Conservation (phyloP, 495 filamentous ascomycete genomes). For the Penicillium arizonense region DNA sequence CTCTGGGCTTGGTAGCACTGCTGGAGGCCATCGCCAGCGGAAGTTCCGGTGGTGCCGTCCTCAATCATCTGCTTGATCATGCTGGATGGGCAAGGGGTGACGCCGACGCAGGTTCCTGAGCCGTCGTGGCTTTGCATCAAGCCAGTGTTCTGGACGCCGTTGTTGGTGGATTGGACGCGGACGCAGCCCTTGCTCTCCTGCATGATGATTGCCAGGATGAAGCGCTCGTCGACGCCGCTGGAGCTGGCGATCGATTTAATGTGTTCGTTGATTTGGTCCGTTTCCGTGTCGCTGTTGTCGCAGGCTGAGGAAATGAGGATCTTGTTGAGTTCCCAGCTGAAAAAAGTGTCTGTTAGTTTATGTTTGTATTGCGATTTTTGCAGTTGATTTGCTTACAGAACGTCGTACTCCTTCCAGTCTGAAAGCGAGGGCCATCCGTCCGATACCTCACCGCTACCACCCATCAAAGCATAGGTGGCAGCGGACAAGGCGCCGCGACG, state of each 20-base stretch:
- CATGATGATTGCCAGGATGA: constrained; percentile 57
- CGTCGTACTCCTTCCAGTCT: constrained; percentile 19
- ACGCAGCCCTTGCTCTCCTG: constrained; percentile 61
- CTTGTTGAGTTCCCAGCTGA: constrained; percentile 43
- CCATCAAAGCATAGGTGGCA: constrained; percentile 14
- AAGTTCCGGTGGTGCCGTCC: constrained; percentile 44
- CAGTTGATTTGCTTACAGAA: constrained; percentile 12
- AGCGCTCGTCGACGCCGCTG: constrained; percentile 50
- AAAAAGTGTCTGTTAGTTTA: neutral
- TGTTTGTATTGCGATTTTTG: no score
- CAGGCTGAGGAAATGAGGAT: constrained; percentile 42
- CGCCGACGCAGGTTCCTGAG: constrained; percentile 38
- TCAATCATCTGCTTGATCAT: constrained; percentile 49
- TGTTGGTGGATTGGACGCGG: constrained; percentile 46
- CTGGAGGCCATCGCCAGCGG: constrained; percentile 41
- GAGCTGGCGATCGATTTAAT: constrained; percentile 37
- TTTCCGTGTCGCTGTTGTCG: constrained; percentile 44
- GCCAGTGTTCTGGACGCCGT: constrained; percentile 50
- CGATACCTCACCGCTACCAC: constrained; percentile 17
- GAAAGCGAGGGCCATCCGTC: constrained; percentile 21
- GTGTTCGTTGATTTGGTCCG: constrained; percentile 31
- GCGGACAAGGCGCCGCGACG: constrained; percentile 20
- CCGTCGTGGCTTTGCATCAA: constrained; percentile 57
- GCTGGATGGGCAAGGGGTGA: constrained; percentile 43
- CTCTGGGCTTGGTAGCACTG: constrained; percentile 29